Base-by-base conservation (phyloP, 768 basidiomycete species). In the Candolleomyces efflorescens region DNA sequence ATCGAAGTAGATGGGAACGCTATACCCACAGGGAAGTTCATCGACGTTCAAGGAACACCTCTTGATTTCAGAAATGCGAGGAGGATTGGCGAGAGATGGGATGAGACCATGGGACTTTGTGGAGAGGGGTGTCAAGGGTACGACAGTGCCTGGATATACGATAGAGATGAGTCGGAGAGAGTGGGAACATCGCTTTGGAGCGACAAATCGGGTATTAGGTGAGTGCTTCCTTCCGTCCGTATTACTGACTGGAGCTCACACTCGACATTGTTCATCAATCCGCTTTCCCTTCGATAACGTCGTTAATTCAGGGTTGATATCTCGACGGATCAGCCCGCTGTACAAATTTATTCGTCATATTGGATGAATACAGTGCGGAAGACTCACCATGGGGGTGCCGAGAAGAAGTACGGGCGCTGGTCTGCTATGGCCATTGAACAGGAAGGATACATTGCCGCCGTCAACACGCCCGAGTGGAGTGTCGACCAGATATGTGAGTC, bases 401-500 rank as follows among this genome's bases (percentile, higher is more conserved):
- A 63, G 5, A 59, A 71, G 15, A 72, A 68, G 13, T 83, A 82
- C 63, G 70, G 69, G 2, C 68, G 63, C 37, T 77, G 69, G 62
- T 70, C 75, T 44, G 80, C 78, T 0, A 74, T 82, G 15, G 82
- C 79, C 0, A 76, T 84, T 53, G 82, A 83, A 62, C 81, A 81
- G 60, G 73, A 81, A 62, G 79, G 80, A 7, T 79, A 78, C 59
- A 70, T 83, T 45, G 82, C 78, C 63, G 82, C 81, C 11, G 81
- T 83, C 54, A 81, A 84, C 59, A 80, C 76, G 4, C 82, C 82
- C 0, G 76, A 82, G 64, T 84, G 79, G 79, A 68, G 69, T 17
- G 71, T 81, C 2, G 75, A 83, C 64, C 79, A 82, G 61, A 81
- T 83, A 47, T 79, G 79, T 82, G 60, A 63, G 80, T 72, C 36